Evolutionary conservation across 192 early-diverging fungal species (phyloP).

Genomic region (Mortierella alpina): DNA sequence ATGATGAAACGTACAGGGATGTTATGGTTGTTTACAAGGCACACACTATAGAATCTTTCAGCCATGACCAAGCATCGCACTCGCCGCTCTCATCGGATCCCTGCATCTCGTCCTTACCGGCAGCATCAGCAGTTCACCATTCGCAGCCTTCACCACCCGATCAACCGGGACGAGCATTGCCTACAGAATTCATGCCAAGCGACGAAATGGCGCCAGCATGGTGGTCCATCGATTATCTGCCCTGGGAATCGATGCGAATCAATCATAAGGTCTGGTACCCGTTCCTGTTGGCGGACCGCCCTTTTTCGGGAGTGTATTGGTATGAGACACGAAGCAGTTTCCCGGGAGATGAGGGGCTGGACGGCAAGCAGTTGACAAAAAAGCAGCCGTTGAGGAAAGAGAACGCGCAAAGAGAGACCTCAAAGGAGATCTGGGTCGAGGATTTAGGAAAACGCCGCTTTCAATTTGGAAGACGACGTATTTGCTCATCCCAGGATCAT

Average conservation of each 20-base stretch:
- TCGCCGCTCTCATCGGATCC: background rate
- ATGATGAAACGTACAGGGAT: conserved; percentile 14
- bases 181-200: conserved; percentile 25
- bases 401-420: conserved; percentile 40
- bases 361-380: background rate
- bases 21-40: conserved; percentile 45
- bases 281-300: conserved; percentile 32
- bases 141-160: background rate
- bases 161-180: background rate
- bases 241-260: conserved; percentile 37
- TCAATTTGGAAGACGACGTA: conserved; percentile 25
- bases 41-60: conserved; percentile 2
- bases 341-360: background rate
- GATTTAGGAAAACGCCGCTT: conserved; percentile 20
- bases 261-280: conserved; percentile 44
- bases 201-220: conserved; percentile 48
- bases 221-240: conserved; percentile 25
- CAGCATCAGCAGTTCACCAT: background rate
- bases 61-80: background rate
- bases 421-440: conserved; percentile 40
- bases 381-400: background rate
- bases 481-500: background rate
- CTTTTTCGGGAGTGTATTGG: conserved; percentile 34
- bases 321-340: conserved; percentile 13
- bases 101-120: background rate